Base-by-base conservation (phyloP, 1,284 basidiomycete genomes). In the Lentinula novae-zelandiae region DNA sequence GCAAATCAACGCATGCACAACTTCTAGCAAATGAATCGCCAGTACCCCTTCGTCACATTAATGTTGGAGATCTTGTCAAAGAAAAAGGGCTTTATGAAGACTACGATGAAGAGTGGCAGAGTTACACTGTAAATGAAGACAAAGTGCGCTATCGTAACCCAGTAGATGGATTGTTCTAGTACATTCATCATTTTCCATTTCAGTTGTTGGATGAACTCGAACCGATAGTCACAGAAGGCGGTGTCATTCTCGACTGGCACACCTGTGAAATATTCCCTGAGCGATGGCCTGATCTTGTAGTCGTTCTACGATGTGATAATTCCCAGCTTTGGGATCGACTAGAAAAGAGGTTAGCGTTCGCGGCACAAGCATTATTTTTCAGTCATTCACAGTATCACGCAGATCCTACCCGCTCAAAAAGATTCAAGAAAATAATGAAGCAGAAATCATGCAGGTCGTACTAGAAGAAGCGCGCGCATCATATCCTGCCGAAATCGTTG, bases 391-490 rank as follows among this genome's bases (percentile, higher is more conserved):
- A 33, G 46, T 46, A 17, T 42, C 40, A 49, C 36, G 53, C 72
- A 98, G 96, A 66, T 85, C 86, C 10, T 99, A 99, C 71, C 78
- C 91, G 0, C 74, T 95, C 52, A 92, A 93, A 71, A 99, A 99
- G 77, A 94, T 99, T 9, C 91, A 96, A 72, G 97, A 99, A 75
- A 99, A 99, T 73, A 96, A 99, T 75, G 90, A 96, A 68, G 95
- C 96, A 8, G 96, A 99, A 76, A 99, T 99, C 71, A 98, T 99
- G 96, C 84, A 93, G 69, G 88, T 95, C 39, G 89, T 97, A 27
- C 77, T 92, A 8, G 90, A 93, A 50, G 96, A 99, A 73, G 96
- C 96, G 2, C 81, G 87, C 40, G 85, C 87, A 44, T 92, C 92
- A 0, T 99, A 98, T 73, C 84, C 89, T 0, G 72, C 82, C 22